These are phyloP conservation scores for Aurantiochytrium sp. DNA, from an alignment of 108 stramenopile species.

Conservation along the genomic window DNA sequence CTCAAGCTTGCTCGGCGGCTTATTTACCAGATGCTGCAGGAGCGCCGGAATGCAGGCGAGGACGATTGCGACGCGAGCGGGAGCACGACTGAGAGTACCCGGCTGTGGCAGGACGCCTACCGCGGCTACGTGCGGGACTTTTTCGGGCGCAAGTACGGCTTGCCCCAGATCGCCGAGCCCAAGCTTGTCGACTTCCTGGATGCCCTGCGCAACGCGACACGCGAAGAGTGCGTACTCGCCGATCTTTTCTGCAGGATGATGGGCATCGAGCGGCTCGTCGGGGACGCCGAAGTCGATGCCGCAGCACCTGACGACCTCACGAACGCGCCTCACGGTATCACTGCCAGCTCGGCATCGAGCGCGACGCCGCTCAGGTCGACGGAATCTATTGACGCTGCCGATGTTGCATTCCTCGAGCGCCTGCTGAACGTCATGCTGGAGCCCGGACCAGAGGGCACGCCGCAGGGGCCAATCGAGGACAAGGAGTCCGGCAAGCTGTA, in stretches of 20 bases:
- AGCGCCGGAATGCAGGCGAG: neutral
- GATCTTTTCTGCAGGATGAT: neutral
- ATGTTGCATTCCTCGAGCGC: neutral
- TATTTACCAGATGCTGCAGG: neutral
- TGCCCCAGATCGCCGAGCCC: constrained; percentile 3
- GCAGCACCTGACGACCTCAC: too few relatives aligned
- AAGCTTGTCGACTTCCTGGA: constrained; percentile 13
- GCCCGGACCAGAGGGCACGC: neutral
- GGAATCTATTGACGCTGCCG: neutral
- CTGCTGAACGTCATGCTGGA: neutral
- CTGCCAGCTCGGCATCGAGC: too few relatives aligned
- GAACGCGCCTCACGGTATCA: too few relatives aligned
- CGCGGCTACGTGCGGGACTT: neutral
- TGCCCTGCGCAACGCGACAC: neutral
- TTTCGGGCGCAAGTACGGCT: neutral
- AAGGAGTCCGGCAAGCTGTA: neutral
- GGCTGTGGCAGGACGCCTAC: neutral
- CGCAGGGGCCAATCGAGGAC: neutral
- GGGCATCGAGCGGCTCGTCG: neutral
- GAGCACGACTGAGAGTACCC: too few relatives aligned
- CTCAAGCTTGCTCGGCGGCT: neutral
- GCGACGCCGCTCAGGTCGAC: too few relatives aligned
- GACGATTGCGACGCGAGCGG: neutral
- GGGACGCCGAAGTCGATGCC: neutral
- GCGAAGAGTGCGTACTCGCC: neutral